Evolutionary conservation across 2,329 filamentous ascomycete species (phyloP).

Genomic region (Trichoderma simmonsii): DNA sequence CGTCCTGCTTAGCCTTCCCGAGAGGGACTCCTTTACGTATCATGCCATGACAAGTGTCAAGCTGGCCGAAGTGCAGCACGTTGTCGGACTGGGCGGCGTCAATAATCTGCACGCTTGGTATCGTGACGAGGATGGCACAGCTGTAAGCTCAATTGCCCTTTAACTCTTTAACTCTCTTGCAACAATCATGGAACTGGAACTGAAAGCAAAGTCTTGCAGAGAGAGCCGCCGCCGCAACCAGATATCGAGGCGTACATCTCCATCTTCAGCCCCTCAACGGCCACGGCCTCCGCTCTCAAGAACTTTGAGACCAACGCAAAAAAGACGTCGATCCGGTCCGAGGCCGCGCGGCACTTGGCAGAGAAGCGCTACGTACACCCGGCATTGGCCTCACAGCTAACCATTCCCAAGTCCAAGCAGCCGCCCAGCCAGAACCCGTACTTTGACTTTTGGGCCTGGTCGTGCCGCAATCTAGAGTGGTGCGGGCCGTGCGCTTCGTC

Average conservation of each 20-base stretch:
- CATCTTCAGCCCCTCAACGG: constrained; percentile 61
- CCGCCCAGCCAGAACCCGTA: constrained; percentile 58
- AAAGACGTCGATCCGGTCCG: constrained; percentile 57
- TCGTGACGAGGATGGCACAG: constrained; percentile 34
- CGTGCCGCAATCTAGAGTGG: constrained; percentile 63
- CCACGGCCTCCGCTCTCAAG: constrained; percentile 59
- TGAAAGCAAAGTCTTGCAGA: constrained; percentile 28
- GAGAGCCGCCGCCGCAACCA: constrained; percentile 47
- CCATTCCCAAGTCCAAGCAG: constrained; percentile 46
- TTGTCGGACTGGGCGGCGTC: constrained; percentile 41
- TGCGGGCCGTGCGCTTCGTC: constrained; percentile 56
- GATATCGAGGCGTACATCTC: constrained; percentile 66
- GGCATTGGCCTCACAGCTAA: constrained; percentile 36
- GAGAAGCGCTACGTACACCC: constrained; percentile 51
- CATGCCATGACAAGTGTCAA: constrained; percentile 50
- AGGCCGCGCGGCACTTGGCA: constrained; percentile 55
- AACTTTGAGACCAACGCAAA: constrained; percentile 63
- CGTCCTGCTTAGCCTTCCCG: constrained; percentile 43
- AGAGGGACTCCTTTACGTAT: constrained; percentile 47
- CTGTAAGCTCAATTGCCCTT: constrained; percentile 30
- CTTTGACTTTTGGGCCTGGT: constrained; percentile 64
- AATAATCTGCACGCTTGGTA: constrained; percentile 53
- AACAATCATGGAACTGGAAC: neutral
- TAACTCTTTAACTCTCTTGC: neutral
- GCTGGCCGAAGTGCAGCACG: constrained; percentile 47